phyloP scores from a whole-genome alignment of 306 rosid species.

The Corylus avellana region DNA sequence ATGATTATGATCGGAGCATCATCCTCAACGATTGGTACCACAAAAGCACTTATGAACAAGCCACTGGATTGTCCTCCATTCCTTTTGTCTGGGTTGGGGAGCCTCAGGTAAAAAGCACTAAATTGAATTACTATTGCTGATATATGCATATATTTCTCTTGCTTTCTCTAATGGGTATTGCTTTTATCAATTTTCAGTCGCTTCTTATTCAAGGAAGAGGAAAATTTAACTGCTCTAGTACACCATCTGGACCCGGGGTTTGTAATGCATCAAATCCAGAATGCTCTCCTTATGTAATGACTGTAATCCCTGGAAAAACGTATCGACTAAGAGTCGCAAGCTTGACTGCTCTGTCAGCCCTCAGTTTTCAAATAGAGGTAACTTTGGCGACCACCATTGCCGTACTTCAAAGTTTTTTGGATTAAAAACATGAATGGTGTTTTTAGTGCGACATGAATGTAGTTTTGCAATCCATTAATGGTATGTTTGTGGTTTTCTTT shows the following conservation, averaged over 20 bases:
- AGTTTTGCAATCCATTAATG: neutral
- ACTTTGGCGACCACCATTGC: neutral
- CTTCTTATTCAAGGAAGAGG: constrained; percentile 86
- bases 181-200: constrained; percentile 43
- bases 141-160: neutral
- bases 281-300: constrained; percentile 56
- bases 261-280: constrained; percentile 61
- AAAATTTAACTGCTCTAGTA: constrained; percentile 62
- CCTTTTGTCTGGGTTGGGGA: constrained; percentile 64
- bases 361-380: constrained; percentile 85
- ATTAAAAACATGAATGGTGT: neutral
- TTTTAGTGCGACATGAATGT: neutral
- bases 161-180: neutral
- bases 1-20: constrained; percentile 75
- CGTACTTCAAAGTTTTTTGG: neutral
- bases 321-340: constrained; percentile 72
- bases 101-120: constrained; percentile 56
- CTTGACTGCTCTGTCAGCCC: constrained; percentile 75
- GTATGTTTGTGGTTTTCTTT: neutral
- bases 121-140: neutral
- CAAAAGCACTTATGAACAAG: constrained; percentile 58
- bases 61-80: constrained; percentile 58
- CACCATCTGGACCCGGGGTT: constrained; percentile 33
- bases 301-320: constrained; percentile 63
- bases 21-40: constrained; percentile 89